Evolutionary conservation across 192 early-diverging fungal genomes (phyloP), one percentile per base, ranked within the genome.

Genomic region (Coemansia furcata): DNA sequence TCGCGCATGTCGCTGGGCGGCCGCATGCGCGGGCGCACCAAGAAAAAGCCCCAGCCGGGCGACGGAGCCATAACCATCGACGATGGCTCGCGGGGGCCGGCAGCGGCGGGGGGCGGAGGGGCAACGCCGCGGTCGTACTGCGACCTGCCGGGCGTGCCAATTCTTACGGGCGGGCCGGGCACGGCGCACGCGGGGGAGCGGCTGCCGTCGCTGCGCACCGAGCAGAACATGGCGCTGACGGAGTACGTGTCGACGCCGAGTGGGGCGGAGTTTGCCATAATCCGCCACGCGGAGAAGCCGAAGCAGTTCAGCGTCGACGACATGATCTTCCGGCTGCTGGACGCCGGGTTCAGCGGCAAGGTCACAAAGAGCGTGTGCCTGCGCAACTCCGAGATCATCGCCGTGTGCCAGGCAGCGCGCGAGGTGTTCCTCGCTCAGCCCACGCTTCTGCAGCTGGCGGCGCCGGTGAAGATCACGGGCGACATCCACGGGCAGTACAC

Each of bases 401-500:
- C 87, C 21, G 89, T 98, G 54, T 98, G 95, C 77, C 90, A 91
- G 19, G 77, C 86, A 0, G 94, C 90, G n/a, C 87, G 93, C 37
- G 95, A 98, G 65, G 87, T 95, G 54, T 90, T 96, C 68, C 69
- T 98, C 74, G 89, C 90, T 37, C 96, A 98, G 80, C 93, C 93
- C 17, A 82, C 90, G 3, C 76, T 93, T 54, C 83, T 93, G 58
- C 89, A 93, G 66, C 78, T 93, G 63, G 87, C 89, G 38, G 88
- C 90, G 42, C 89, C 89, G 6, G 87, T 94, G 60, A 91, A 91
- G 67, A 91, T 94, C 64, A 86, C 88, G 19, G 95, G 96, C 40
- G 96, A 98, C 78, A 91, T 96, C 49, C 96, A 98, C 70, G 96
- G 96, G 43, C 96, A 98, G 80, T 98, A 92, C 77, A 85, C 90